Evolutionary conservation across 2,329 filamentous ascomycete genomes (phyloP).

Genomic region (Neopestalotiopsis sp.): DNA sequence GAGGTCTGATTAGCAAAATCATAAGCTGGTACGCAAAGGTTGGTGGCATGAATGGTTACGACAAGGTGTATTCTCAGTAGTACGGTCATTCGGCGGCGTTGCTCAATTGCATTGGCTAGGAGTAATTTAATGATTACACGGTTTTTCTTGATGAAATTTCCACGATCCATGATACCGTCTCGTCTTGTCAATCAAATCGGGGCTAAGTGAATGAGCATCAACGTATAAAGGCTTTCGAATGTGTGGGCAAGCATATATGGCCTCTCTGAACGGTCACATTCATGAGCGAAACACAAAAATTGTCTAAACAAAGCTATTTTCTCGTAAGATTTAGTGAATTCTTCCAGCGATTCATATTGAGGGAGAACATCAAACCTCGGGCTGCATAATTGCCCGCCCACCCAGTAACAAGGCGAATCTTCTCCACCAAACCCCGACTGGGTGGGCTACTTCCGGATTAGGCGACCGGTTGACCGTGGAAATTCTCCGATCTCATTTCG

Average conservation of each 20-base stretch:
- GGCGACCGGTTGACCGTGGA: neutral
- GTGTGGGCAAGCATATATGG: no score
- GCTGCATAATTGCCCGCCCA: no score
- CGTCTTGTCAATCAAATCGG: no score
- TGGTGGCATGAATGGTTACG: neutral
- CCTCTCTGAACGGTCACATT: neutral
- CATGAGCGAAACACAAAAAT: neutral
- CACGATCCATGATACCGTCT: neutral
- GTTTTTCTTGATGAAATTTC: neutral
- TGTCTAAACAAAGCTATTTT: neutral
- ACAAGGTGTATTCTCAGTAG: slow-evolving; percentile 14
- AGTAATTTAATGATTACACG: slow-evolving; percentile 19
- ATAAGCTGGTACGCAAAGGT: neutral
- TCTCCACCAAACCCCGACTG: neutral
- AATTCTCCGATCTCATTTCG: slow-evolving; percentile 1
- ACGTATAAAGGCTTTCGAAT: no score
- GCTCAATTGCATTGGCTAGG: slow-evolving; percentile 16
- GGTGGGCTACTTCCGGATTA: neutral
- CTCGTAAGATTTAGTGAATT: no score
- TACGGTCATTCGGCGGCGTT: slow-evolving; percentile 11
- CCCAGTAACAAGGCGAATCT: neutral
- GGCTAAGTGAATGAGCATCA: no score
- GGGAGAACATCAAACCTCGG: no score
- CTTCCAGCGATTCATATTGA: no score
- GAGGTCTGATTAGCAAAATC: neutral